Percentiles rank a stretch among this genome's conserved stretches.
Evolutionary conservation across 129 eudicot genomes (phyloP).

Genomic region (Mikania micrantha): DNA sequence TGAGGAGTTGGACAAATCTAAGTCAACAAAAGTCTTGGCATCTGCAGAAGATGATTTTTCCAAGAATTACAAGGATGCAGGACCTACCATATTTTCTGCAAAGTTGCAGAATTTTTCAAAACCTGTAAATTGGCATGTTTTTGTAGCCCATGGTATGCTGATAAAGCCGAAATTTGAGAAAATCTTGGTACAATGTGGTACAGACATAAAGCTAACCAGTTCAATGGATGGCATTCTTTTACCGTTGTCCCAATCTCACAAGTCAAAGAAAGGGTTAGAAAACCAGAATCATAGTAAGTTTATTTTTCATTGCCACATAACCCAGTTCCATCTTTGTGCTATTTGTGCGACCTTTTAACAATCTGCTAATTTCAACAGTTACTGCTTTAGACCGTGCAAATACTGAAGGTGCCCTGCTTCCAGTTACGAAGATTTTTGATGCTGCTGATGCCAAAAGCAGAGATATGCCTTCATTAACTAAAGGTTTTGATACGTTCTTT

Average conservation of each 20-base stretch:
- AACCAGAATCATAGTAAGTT: conserved; percentile 50
- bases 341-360: conserved; percentile 12
- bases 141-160: conserved; percentile 73
- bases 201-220: conserved; percentile 45
- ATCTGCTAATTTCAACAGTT: conserved; percentile 43
- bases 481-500: conserved; percentile 39
- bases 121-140: conserved; percentile 44
- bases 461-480: conserved; percentile 22
- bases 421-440: conserved; percentile 39
- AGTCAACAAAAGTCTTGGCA: conserved; percentile 55
- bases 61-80: conserved; percentile 43
- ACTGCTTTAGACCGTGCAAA: conserved; percentile 90
- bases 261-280: conserved; percentile 47
- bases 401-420: conserved; percentile 82
- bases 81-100: conserved; percentile 68
- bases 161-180: conserved; percentile 84
- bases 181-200: conserved; percentile 57
- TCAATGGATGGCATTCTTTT: conserved; percentile 71
- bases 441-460: conserved; percentile 29
- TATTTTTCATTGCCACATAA: not conserved
- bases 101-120: conserved; percentile 47
- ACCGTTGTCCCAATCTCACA: conserved; percentile 50
- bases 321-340: not conserved
- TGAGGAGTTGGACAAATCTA: conserved; percentile 52
- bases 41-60: conserved; percentile 31